Conservation (phyloP, 2,329 filamentous ascomycete species). For the Cytospora piceae region DNA sequence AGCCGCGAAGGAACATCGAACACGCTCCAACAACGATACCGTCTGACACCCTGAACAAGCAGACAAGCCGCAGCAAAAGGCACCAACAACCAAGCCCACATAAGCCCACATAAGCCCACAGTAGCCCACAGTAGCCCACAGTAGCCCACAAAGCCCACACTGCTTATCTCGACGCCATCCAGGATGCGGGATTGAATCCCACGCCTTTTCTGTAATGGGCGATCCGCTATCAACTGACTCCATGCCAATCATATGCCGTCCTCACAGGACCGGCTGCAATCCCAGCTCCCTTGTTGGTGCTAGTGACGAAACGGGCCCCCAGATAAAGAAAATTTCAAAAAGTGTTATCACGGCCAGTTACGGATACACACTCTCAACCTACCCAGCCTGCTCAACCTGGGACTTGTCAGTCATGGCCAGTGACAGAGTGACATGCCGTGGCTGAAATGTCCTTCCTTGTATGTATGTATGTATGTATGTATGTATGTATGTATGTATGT, state of each 20-base stretch:
- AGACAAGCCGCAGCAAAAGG: background rate
- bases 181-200: background rate
- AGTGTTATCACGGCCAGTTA: background rate
- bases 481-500: background rate
- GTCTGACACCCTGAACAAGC: too few relatives aligned
- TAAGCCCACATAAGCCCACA: background rate
- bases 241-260: slow-evolving; percentile 15
- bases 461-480: background rate
- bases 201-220: background rate
- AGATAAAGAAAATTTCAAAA: slow-evolving; percentile 25
- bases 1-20: too few relatives aligned
- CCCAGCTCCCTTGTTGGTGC: slow-evolving; percentile 11
- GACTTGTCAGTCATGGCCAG: background rate
- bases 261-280: background rate
- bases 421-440: too few relatives aligned
- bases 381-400: too few relatives aligned
- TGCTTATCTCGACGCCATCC: slow-evolving; percentile 25
- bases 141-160: background rate
- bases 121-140: background rate
- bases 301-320: slow-evolving; percentile 3
- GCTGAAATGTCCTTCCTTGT: background rate
- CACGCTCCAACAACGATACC: too few relatives aligned
- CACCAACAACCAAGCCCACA: slow-evolving; percentile 4
- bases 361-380: background rate
- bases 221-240: slow-evolving; percentile 17